Percentiles rank a stretch among this genome's conserved stretches.
These are phyloP conservation scores for Mentha longifolia DNA, from an alignment of 257 asterid genomes.

Conservation along the genomic window DNA sequence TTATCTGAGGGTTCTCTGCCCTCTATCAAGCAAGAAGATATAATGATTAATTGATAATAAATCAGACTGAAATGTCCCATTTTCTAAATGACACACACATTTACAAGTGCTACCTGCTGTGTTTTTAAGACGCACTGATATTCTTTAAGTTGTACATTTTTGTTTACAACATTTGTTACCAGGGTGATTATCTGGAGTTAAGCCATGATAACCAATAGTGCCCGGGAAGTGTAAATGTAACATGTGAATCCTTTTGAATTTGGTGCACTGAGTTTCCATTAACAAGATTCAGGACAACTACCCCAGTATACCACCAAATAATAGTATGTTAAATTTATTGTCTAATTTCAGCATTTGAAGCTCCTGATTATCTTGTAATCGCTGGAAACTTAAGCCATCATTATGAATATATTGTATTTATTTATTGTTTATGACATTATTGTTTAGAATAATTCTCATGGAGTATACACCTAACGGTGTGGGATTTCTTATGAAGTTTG, in stretches of 20 bases:
- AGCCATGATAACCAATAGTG: background rate
- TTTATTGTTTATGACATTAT: background rate
- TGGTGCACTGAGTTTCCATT: background rate
- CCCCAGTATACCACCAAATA: background rate
- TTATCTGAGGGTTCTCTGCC: background rate
- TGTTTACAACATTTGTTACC: background rate
- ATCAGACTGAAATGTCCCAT: too few species aligned
- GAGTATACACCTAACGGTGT: too few species aligned
- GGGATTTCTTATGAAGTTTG: too few species aligned
- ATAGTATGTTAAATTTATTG: background rate
- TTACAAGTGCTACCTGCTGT: background rate
- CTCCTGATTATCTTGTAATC: background rate
- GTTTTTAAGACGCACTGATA: background rate
- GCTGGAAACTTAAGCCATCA: background rate
- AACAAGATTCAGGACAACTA: background rate
- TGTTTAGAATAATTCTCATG: too few species aligned
- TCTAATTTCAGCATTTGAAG: background rate
- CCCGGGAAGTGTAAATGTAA: background rate
- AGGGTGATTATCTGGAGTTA: background rate
- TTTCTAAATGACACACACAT: background rate
- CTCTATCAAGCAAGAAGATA: background rate
- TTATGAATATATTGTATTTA: background rate
- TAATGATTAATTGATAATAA: background rate
- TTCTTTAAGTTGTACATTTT: background rate
- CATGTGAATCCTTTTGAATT: background rate